Evolutionary conservation across 108 stramenopile species (phyloP).

Genomic region (Skeletonema menzelii): DNA sequence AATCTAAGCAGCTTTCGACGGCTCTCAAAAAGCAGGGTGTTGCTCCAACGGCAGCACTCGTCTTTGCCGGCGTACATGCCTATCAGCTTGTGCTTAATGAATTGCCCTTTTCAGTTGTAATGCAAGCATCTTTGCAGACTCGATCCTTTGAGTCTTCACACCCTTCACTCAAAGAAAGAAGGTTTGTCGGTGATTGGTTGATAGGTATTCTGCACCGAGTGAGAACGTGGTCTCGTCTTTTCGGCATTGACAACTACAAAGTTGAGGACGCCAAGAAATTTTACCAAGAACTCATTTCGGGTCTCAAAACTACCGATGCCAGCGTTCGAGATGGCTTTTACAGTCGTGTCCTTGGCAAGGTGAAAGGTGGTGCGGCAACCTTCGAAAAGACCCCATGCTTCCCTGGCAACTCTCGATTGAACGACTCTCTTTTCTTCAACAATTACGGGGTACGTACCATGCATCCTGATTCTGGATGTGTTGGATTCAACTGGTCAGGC

Average conservation of each 20-base stretch:
- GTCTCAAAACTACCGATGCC: neutral
- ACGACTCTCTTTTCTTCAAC: neutral
- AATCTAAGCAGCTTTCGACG: constrained; percentile 11
- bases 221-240: neutral
- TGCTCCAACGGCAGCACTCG: neutral
- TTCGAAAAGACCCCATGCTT: neutral
- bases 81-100: neutral
- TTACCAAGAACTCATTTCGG: neutral
- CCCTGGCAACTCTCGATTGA: neutral
- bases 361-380: neutral
- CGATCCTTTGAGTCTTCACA: neutral
- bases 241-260: neutral
- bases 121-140: neutral
- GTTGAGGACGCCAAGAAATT: neutral
- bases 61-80: neutral
- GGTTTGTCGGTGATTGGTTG: neutral
- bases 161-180: neutral
- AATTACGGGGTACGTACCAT: neutral
- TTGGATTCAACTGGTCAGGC: neutral
- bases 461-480: neutral
- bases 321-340: neutral
- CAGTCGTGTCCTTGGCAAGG: neutral
- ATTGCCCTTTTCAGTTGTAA: neutral
- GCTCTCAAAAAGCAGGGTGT: constrained; percentile 9
- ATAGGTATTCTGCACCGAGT: neutral